phyloP scores from a whole-genome alignment of 169 alveolate species.

The Babesia ovata region DNA sequence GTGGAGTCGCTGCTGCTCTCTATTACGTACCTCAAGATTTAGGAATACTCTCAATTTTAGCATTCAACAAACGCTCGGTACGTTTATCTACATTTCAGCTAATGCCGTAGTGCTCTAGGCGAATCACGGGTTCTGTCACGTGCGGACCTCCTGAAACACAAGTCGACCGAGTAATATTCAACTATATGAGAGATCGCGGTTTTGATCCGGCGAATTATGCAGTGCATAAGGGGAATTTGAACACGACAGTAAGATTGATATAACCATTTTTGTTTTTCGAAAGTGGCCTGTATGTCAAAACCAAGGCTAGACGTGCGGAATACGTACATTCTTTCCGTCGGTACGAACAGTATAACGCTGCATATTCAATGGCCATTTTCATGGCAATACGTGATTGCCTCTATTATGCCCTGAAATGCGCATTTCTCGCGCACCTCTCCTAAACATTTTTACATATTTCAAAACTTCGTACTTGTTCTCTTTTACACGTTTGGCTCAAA shows the following conservation, averaged over 20 bases:
- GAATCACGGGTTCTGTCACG: slow-evolving; percentile 29
- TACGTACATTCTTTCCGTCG: too few relatives aligned
- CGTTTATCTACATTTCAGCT: background rate
- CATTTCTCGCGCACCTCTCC: too few relatives aligned
- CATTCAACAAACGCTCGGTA: slow-evolving; percentile 62
- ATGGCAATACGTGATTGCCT: too few relatives aligned
- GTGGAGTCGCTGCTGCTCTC: slow-evolving; percentile 57
- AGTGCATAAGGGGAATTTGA: slow-evolving; percentile 16
- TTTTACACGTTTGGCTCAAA: too few relatives aligned
- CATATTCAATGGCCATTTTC: too few relatives aligned
- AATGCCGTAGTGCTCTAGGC: slow-evolving; percentile 14
- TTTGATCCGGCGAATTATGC: slow-evolving; percentile 30
- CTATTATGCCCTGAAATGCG: too few relatives aligned
- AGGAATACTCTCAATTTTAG: slow-evolving; percentile 43
- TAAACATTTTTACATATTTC: too few relatives aligned
- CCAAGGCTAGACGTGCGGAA: too few relatives aligned
- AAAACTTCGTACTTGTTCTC: too few relatives aligned
- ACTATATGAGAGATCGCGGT: slow-evolving; percentile 52
- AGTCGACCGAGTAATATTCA: slow-evolving; percentile 27
- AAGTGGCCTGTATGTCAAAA: background rate
- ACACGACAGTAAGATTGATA: slow-evolving; percentile 36
- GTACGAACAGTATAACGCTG: too few relatives aligned
- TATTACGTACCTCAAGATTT: slow-evolving; percentile 68
- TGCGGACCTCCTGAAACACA: slow-evolving; percentile 33
- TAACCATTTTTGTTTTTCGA: background rate